These are phyloP conservation scores for Colletotrichum sp. DNA, from an alignment of 2,329 filamentous ascomycete species.

Conservation along the genomic window DNA sequence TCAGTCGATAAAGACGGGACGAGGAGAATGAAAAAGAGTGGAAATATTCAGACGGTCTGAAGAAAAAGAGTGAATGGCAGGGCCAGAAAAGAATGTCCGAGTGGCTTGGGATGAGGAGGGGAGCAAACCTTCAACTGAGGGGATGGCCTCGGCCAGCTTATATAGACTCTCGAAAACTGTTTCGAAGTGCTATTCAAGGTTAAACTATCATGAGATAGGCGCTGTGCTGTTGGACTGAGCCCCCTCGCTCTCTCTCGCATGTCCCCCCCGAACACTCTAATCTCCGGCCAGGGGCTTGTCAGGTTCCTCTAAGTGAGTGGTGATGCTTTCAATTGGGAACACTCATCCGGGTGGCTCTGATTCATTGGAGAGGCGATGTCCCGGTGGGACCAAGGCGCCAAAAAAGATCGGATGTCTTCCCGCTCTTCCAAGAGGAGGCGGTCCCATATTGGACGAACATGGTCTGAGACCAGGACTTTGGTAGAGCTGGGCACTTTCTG, in stretches of 20 bases:
- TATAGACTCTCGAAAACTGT: slow-evolving; percentile 13
- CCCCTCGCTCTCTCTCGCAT: background rate
- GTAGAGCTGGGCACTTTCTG: background rate
- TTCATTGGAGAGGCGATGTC: background rate
- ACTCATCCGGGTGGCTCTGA: background rate
- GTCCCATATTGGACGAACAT: slow-evolving; percentile 1
- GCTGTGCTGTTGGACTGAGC: background rate
- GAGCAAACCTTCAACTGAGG: background rate
- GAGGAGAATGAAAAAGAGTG: background rate
- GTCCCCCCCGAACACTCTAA: background rate
- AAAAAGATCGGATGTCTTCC: slow-evolving; percentile 4
- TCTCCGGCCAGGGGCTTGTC: background rate
- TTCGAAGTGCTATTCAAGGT: background rate
- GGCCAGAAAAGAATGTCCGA: background rate
- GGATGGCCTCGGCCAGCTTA: background rate
- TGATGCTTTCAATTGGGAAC: slow-evolving; percentile 5
- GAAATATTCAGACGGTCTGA: slow-evolving; percentile 4
- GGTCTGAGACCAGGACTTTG: background rate
- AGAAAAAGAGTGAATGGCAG: background rate
- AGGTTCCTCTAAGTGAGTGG: background rate
- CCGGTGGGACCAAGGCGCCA: background rate
- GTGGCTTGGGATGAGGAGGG: background rate
- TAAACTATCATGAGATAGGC: slow-evolving; percentile 1
- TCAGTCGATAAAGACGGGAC: background rate
- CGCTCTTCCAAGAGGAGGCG: background rate